These are phyloP conservation scores for Geranium incanum DNA, from an alignment of 441 rosid species.

Conservation along the genomic window DNA sequence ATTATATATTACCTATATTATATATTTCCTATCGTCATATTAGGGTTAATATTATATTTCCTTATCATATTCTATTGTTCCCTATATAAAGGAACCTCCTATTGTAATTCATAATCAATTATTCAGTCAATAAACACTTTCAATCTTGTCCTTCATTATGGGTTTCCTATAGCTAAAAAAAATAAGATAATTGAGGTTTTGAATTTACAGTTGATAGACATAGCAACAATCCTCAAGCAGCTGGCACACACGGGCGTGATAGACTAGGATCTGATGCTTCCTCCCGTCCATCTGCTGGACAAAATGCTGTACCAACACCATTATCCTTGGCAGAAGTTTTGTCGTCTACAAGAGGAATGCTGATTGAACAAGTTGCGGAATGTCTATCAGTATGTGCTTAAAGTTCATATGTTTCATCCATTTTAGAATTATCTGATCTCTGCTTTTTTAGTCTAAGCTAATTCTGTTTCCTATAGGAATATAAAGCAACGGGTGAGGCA, in stretches of 20 bases:
- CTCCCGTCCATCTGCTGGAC: slow-evolving; percentile 18
- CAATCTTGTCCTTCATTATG: not conserved
- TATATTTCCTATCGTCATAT: too few relatives aligned
- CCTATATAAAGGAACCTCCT: too few relatives aligned
- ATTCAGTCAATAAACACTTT: too few relatives aligned
- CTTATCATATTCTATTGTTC: too few relatives aligned
- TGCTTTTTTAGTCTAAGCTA: not conserved
- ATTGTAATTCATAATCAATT: too few relatives aligned
- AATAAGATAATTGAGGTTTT: slow-evolving; percentile 4
- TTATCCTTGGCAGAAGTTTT: slow-evolving; percentile 29
- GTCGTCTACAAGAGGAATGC: slow-evolving; percentile 28
- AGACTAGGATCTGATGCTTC: slow-evolving; percentile 20
- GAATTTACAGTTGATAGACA: slow-evolving; percentile 20
- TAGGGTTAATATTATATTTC: too few relatives aligned
- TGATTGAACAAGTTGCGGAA: slow-evolving; percentile 30
- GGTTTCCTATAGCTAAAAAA: not conserved
- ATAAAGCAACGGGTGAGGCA: too few relatives aligned
- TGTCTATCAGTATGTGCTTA: slow-evolving; percentile 29
- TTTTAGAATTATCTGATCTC: not conserved
- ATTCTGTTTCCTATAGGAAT: too few relatives aligned
- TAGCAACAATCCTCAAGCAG: slow-evolving; percentile 21
- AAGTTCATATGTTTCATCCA: not conserved
- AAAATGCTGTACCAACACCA: slow-evolving; percentile 26
- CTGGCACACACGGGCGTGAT: slow-evolving; percentile 18
- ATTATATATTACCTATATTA: too few relatives aligned